A percentile compares a stretch with the other conserved stretches of the same genome.
phyloP scores from a whole-genome alignment of 306 rosid species.

The Senna siamea region DNA sequence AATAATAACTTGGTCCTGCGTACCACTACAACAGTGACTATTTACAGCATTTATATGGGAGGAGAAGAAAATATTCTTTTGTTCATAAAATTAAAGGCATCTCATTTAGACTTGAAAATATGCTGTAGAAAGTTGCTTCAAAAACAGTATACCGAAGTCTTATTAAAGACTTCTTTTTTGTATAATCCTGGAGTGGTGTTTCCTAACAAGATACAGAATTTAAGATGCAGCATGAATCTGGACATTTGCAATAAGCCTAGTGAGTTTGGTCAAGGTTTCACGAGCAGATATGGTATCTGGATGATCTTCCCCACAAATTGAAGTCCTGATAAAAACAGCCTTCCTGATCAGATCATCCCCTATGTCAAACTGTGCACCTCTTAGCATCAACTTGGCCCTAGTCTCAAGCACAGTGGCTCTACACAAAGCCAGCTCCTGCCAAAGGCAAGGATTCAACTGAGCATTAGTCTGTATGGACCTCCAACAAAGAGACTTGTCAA shows the following conservation, averaged over 20 bases:
- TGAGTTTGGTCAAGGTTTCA: constrained; percentile 76
- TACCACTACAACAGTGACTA: not conserved
- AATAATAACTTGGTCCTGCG: not conserved
- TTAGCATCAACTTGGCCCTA: constrained; percentile 83
- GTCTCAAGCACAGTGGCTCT: constrained; percentile 86
- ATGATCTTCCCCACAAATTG: constrained; percentile 86
- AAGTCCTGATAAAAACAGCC: constrained; percentile 79
- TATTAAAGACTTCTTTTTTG: constrained; percentile 46
- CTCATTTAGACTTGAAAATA: constrained; percentile 32
- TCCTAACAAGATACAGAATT: constrained; percentile 55
- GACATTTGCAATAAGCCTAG: constrained; percentile 75
- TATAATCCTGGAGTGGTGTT: constrained; percentile 46
- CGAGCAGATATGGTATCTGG: constrained; percentile 80
- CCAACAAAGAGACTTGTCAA: constrained; percentile 82
- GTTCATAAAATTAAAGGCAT: constrained; percentile 22
- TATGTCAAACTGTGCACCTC: constrained; percentile 85
- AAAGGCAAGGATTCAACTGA: constrained; percentile 82
- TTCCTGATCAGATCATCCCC: constrained; percentile 84
- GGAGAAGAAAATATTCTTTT: constrained; percentile 3
- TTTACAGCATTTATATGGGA: not conserved
- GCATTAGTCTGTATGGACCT: constrained; percentile 79
- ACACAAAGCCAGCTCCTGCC: constrained; percentile 84
- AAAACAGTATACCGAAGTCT: constrained; percentile 54
- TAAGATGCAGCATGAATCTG: constrained; percentile 67
- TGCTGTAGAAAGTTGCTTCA: constrained; percentile 41